Evolutionary conservation across 106 monocot genomes (phyloP), one percentile per base, ranked within the genome.

Genomic region (Posidonia australis): DNA sequence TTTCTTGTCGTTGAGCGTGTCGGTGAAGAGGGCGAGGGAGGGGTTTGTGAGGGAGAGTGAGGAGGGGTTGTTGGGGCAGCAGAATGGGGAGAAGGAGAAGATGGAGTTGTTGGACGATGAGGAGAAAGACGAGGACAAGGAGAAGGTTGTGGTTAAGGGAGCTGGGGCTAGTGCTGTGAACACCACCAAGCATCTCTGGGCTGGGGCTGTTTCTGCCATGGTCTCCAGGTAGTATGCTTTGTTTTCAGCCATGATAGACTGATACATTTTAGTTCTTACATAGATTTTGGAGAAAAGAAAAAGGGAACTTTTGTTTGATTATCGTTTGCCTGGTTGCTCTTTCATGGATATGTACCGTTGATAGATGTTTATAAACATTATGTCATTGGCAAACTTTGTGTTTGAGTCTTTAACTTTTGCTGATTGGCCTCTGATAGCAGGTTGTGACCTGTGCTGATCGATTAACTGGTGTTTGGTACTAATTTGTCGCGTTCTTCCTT

Each of bases 141-240:
- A 32, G 60, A 71, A 61, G 54, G 67, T 46, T 30, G 51, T 30
- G 49, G 68, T 24, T 25, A 62, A 31, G 22, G 62, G 54, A 29
- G 26, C 42, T 0, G 75, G 77, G 0, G 71, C 76, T 0, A 47
- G 82, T 25, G 72, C 81, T 10, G 63, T 99, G 81, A 99, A 99
- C 64, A 91, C 83, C 23, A 88, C 87, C 13, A 99, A 85, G 77
- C 98, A 99, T 85, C 77, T 99, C 1, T 99, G 87, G 98, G 74
- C 87, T 49, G 98, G 98, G 12, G 98, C 87, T 17, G 79, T 83
- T 25, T 82, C 98, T 41, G 91, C 98, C 18, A 91, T 99, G 91
- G 91, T 99, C 14, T 91, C 91, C 13, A 99, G 98, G 98, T 99
- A 36, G 5, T 2, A 7, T 36, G 2, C 36, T 36, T 36, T 36